These are phyloP conservation scores for Setomelanomma holmii DNA, from an alignment of 2,329 filamentous ascomycete genomes.

Conservation along the genomic window DNA sequence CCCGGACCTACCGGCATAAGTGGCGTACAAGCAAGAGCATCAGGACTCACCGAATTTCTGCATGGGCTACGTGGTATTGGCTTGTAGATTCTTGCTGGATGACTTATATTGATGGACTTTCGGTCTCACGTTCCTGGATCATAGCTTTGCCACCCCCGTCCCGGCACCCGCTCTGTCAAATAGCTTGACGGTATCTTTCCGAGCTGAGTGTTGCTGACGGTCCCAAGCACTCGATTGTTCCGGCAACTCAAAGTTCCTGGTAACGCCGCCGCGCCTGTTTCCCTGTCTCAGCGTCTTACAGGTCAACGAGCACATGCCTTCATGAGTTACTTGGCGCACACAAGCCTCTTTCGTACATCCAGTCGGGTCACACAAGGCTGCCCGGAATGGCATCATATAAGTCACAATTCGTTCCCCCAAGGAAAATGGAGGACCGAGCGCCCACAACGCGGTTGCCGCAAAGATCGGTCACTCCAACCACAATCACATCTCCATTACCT, in stretches of 20 bases:
- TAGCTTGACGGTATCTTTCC: constrained; percentile 30
- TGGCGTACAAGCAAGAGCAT: constrained; percentile 28
- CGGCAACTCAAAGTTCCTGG: constrained; percentile 25
- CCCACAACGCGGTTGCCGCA: constrained; percentile 46
- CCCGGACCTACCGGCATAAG: constrained; percentile 37
- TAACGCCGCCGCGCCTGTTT: constrained; percentile 25
- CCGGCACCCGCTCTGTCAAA: constrained; percentile 30
- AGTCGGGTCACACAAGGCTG: constrained; percentile 45
- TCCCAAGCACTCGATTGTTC: constrained; percentile 25
- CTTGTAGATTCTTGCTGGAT: constrained; percentile 32
- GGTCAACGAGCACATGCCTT: constrained; percentile 45
- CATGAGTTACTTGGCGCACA: constrained; percentile 50
- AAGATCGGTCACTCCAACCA: constrained; percentile 44
- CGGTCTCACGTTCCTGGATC: constrained; percentile 35
- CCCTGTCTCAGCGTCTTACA: constrained; percentile 27
- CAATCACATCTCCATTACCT: constrained; percentile 35
- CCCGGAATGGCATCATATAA: constrained; percentile 52
- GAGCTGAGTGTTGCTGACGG: constrained; percentile 47
- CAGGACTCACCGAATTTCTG: constrained; percentile 40
- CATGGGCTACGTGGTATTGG: constrained; percentile 30
- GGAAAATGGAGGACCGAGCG: constrained; percentile 41
- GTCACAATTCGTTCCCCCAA: constrained; percentile 45
- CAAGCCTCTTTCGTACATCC: constrained; percentile 41
- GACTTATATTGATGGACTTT: constrained; percentile 41
- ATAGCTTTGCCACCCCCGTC: constrained; percentile 43